Conservation (phyloP, 1,284 basidiomycete genomes). For the Trametes polyzona region DNA sequence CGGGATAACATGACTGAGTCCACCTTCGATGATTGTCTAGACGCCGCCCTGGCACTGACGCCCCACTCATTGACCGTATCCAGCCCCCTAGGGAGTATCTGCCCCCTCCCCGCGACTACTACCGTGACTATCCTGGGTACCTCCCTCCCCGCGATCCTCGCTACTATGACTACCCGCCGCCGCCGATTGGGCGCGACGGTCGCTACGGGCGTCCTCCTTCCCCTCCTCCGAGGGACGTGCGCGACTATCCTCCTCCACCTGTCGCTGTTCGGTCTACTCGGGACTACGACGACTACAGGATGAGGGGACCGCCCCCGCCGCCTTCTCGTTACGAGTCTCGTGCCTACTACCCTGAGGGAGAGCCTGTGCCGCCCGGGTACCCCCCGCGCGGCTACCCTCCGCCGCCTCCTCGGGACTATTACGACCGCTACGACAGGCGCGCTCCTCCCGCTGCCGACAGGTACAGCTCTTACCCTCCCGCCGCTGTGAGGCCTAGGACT, state of each 20-base stretch:
- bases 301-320: conserved; percentile 45
- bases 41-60: conserved; percentile 43
- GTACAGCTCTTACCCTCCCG: conserved; percentile 41
- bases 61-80: conserved; percentile 58
- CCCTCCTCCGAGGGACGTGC: conserved; percentile 66
- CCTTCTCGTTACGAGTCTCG: conserved; percentile 48
- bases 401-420: conserved; percentile 51
- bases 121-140: conserved; percentile 56
- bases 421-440: conserved; percentile 66
- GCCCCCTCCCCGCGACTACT: conserved; percentile 46
- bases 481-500: conserved; percentile 46
- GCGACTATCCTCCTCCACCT: conserved; percentile 58
- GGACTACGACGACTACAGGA: conserved; percentile 69
- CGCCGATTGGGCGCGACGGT: conserved; percentile 50
- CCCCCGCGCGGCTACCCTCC: conserved; percentile 50
- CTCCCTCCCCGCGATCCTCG: conserved; percentile 51
- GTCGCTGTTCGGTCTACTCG: conserved; percentile 49
- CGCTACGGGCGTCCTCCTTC: conserved; percentile 52
- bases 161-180: conserved; percentile 58
- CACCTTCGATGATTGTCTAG: conserved; percentile 13
- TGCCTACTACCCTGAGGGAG: conserved; percentile 41
- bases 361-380: conserved; percentile 38
- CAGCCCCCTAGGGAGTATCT: conserved; percentile 52
- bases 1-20: conserved; percentile 16
- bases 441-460: conserved; percentile 45